Base-by-base conservation (phyloP, 2,329 filamentous ascomycete species). In the Elsinoe fawcettii region DNA sequence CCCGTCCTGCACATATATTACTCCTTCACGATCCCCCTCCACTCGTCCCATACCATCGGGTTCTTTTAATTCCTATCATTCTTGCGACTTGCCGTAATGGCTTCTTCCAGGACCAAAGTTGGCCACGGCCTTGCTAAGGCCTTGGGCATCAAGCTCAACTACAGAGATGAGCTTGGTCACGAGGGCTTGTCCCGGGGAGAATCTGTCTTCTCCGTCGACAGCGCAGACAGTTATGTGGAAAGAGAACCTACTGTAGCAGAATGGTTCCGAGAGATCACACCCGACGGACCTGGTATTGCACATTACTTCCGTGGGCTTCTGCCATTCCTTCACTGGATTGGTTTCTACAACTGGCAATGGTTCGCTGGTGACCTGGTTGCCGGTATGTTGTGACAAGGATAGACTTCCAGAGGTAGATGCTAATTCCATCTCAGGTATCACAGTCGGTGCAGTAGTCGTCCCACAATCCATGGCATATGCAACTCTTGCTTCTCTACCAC, bases 381-480 rank as follows among this genome's bases (percentile, higher is more conserved):
- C 59, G 92, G 88, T 87, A 69, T 67, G 81, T 70, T 41, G 27
- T n/a, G 5, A 9, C 27, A 9, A 30, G 9, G 27, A 30, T 30
- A 30, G 5, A 9, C 9, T 30, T 9, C 27, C 27, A 30, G 5
- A 9, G 27, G 9, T 9, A 8, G 44, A 5, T 11, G 43, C 51
- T 59, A 22, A 63, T 22, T 12, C 34, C 7, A 7, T 5, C 27
- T 14, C 51, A 83, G 80, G 82, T 75, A 78, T 88, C 60, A 88
- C 85, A 2, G 83, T 88, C 54, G 87, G 87, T 39, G 80, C 85
- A 53, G 87, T 90, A 22, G 90, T 96, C 23, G 88, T 97, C n/a
- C 92, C 92, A 5, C 92, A 97, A 69, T 87, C 90, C 61, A 96
- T 97, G 92, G 91, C 92, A 0, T 97, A 97, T 72, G 91, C 92